Base-by-base conservation (phyloP, 805 yeast genomes). In the Myxozyma lipomycoides region DNA sequence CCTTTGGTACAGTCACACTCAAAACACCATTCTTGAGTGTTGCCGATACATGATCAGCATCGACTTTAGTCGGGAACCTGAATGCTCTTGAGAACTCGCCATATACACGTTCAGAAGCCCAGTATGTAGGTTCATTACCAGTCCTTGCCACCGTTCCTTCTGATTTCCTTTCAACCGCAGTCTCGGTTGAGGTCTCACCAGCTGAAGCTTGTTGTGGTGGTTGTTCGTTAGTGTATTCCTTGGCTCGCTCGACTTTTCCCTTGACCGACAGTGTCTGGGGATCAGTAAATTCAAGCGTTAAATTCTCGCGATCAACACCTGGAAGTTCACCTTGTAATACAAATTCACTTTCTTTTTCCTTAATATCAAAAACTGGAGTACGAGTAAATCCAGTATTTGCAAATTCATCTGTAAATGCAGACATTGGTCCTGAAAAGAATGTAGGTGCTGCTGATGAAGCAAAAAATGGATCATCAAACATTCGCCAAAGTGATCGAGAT, bases 271-370 rank as follows among this genome's bases (percentile, higher is more conserved):
- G 43, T 5, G 61, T 57, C 32, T 57, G 48, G 10, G 43, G 45
- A 36, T 57, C 58, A 10, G 46, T 28, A 34, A 57, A 55, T 46
- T 57, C 60, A n/a, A 55, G 38, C 4, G 35, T 46, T 23, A 57
- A n/a, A 19, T 57, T 37, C 32, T 52, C 40, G 42, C 45, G 46
- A 9, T 55, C 60, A 35, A 57, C 50, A 2, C 61, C 61, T 0
- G 61, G 61, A 4, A 57, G 44, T 28, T 57, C 61, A 22, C 61
- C 61, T 24, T 57, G 49, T 15, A 57, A 52, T 1, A 55, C 36
- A 24, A 42, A 57, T 17, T 39, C 49, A n/a, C 28, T 41, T 22
- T 55, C 58, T 9, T 59, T 55, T 25, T 57, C 61, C 46, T 50
- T 51, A 22, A 57, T 41, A 24, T 57, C 61, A 17, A 57, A 57